Evolutionary conservation across 129 eudicot genomes (phyloP).

Genomic region (Helichrysum umbraculigerum): DNA sequence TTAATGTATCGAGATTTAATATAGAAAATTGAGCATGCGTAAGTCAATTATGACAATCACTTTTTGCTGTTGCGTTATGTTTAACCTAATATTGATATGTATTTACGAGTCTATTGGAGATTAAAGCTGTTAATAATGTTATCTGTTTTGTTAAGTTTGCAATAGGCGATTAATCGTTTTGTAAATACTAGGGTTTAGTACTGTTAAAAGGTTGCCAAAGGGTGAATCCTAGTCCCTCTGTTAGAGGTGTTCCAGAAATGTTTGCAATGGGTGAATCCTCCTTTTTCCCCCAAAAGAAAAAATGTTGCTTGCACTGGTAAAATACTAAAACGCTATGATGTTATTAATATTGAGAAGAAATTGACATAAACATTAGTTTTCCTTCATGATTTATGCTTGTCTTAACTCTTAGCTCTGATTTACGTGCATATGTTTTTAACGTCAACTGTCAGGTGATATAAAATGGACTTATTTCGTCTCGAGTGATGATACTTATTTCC

Average conservation of each 20-base stretch:
- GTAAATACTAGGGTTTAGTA: not conserved
- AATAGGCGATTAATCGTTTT: not conserved
- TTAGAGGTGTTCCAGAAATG: no score
- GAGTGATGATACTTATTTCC: not conserved
- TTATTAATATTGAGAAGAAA: not conserved
- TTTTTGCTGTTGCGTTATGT: not conserved
- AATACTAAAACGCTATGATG: no score
- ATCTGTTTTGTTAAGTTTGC: constrained; percentile 2
- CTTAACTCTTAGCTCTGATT: not conserved
- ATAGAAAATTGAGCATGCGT: no score
- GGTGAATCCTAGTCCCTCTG: no score
- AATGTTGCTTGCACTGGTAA: not conserved
- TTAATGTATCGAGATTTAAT: not conserved
- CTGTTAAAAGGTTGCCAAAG: no score
- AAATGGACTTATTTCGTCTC: constrained; percentile 4
- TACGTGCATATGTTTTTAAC: not conserved
- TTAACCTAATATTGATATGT: not conserved
- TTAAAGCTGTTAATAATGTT: not conserved
- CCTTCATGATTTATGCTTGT: no score
- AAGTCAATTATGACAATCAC: no score
- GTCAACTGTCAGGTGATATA: not conserved
- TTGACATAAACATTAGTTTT: no score
- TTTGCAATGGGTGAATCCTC: no score
- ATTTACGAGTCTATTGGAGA: not conserved
- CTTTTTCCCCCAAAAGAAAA: no score